Percentiles rank a stretch among this genome's conserved stretches.
These are phyloP conservation scores for Lactuca sativa DNA, from an alignment of 129 eudicot genomes.

Conservation along the genomic window DNA sequence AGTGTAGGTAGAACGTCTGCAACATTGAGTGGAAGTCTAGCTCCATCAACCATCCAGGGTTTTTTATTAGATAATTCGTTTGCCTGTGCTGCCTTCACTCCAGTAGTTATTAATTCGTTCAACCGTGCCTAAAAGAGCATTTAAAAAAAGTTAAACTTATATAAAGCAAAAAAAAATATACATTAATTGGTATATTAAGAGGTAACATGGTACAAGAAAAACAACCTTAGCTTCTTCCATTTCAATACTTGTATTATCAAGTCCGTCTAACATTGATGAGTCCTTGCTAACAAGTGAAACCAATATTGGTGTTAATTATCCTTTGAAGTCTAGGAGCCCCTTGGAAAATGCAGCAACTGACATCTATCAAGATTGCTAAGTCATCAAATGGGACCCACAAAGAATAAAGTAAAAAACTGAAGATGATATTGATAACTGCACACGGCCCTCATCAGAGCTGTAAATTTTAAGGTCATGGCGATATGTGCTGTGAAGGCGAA, in stretches of 20 bases:
- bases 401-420: not conserved
- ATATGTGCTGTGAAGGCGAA: slow-evolving; percentile 97
- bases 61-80: slow-evolving; percentile 43
- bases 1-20: too few relatives aligned
- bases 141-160: not conserved
- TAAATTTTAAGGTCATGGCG: slow-evolving; percentile 97
- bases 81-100: slow-evolving; percentile 44
- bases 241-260: slow-evolving; percentile 87
- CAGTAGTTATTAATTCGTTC: slow-evolving; percentile 78
- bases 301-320: slow-evolving; percentile 92
- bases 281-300: slow-evolving; percentile 99
- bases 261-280: slow-evolving; percentile 98
- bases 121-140: slow-evolving; percentile 62
- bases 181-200: not conserved
- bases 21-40: slow-evolving; percentile 86
- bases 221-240: slow-evolving; percentile 95
- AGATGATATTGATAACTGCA: slow-evolving; percentile 58
- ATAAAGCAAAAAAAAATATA: not conserved
- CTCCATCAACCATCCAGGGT: slow-evolving; percentile 97
- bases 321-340: slow-evolving; percentile 97
- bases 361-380: slow-evolving; percentile 54
- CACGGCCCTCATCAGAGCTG: slow-evolving; percentile 99
- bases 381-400: not conserved
- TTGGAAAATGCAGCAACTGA: slow-evolving; percentile 99
- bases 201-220: slow-evolving; percentile 3